These are phyloP conservation scores for Coemansia reversa DNA, from an alignment of 192 early-diverging fungal species.

Conservation along the genomic window DNA sequence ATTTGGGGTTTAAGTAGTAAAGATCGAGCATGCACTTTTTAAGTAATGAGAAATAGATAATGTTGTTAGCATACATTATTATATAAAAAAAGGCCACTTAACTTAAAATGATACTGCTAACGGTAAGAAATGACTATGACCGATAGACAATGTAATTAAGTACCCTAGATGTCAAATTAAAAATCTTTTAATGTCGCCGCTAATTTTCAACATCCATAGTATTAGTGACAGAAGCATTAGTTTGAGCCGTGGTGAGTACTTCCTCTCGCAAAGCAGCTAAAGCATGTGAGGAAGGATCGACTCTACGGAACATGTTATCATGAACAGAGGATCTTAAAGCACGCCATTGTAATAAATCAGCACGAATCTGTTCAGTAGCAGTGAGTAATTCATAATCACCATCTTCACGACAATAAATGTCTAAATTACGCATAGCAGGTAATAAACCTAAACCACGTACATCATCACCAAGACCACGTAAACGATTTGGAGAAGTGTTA, in stretches of 20 bases:
- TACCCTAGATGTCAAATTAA: too few species aligned
- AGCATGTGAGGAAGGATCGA: slow-evolving; percentile 37
- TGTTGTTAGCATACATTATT: too few species aligned
- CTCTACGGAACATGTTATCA: slow-evolving; percentile 37
- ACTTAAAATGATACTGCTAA: too few species aligned
- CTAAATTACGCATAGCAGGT: slow-evolving; percentile 33
- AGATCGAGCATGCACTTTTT: too few species aligned
- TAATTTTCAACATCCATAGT: too few species aligned
- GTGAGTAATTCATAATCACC: slow-evolving; percentile 50
- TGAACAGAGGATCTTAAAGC: slow-evolving; percentile 37
- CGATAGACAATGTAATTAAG: too few species aligned
- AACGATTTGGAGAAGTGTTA: neutral
- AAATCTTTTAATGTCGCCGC: too few species aligned
- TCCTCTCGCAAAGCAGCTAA: slow-evolving; percentile 29
- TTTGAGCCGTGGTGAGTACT: slow-evolving; percentile 8
- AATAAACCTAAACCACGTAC: slow-evolving; percentile 23
- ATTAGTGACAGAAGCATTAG: too few species aligned
- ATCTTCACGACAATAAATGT: slow-evolving; percentile 47
- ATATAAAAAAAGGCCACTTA: too few species aligned
- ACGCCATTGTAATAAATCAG: slow-evolving; percentile 49
- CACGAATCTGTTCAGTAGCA: slow-evolving; percentile 36
- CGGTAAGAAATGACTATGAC: too few species aligned
- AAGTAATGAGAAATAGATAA: too few species aligned
- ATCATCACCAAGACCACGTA: slow-evolving; percentile 29
- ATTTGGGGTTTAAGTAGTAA: too few species aligned